phyloP scores from a whole-genome alignment of 148 eudicot species.

The Drosera capensis region DNA sequence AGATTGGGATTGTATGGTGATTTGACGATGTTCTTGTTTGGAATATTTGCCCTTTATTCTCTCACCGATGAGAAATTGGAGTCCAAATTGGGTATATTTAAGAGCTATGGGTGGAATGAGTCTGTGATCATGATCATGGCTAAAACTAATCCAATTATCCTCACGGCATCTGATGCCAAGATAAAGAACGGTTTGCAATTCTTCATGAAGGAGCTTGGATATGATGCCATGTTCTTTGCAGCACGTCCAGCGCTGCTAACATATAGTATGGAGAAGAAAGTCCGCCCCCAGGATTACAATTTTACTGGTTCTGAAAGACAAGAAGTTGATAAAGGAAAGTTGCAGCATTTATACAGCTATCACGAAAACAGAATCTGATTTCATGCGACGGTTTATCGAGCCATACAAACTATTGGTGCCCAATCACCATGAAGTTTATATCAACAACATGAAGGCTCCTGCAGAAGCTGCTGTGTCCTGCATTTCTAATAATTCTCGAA shows the following conservation, averaged over 20 bases:
- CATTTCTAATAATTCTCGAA: no score
- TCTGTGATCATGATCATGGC: not conserved
- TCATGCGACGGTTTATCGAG: constrained; percentile 11
- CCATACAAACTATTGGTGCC: no score
- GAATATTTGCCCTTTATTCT: not conserved
- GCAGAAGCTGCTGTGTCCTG: no score
- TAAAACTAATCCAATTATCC: not conserved
- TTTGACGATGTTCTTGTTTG: constrained; percentile 12
- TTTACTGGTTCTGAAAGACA: constrained; percentile 2
- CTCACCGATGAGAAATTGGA: constrained; percentile 3
- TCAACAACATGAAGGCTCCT: no score
- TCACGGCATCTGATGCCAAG: constrained; percentile 2
- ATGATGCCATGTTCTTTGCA: not conserved
- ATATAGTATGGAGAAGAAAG: constrained; percentile 9
- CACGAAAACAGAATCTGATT: constrained; percentile 4
- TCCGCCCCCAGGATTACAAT: constrained; percentile 4
- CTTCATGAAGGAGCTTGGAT: constrained; percentile 10
- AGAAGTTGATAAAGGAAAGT: constrained; percentile 1
- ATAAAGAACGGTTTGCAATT: constrained; percentile 5
- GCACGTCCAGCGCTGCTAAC: constrained; percentile 2
- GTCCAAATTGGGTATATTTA: constrained; percentile 7
- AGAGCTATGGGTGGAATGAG: constrained; percentile 12
- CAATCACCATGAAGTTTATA: no score
- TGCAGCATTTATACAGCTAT: not conserved
- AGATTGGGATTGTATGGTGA: constrained; percentile 14